Conservation (phyloP, 306 rosid species). For the Castanea sativa region DNA sequence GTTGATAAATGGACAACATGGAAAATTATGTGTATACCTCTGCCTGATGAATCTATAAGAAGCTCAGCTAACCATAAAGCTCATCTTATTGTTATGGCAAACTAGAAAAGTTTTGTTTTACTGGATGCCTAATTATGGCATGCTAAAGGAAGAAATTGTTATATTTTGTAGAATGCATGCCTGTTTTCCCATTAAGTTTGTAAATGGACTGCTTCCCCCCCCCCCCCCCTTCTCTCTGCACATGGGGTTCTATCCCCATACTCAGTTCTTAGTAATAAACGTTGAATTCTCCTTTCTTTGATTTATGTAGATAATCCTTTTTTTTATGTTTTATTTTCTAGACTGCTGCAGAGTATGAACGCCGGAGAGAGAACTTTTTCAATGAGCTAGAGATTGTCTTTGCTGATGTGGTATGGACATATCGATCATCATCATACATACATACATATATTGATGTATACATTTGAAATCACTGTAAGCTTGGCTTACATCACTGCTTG, state of each 20-base stretch:
- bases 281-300: not conserved
- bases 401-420: slow-evolving; percentile 84
- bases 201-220: not conserved
- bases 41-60: too few species aligned
- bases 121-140: not conserved
- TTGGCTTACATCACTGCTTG: not conserved
- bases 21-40: too few species aligned
- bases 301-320: not conserved
- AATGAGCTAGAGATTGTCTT: slow-evolving; percentile 89
- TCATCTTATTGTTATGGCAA: not conserved
- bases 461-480: not conserved
- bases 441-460: not conserved
- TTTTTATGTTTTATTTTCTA: slow-evolving; percentile 27
- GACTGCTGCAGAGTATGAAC: slow-evolving; percentile 97
- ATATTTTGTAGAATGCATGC: not conserved
- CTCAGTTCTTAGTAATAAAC: too few species aligned
- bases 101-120: not conserved
- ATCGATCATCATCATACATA: not conserved
- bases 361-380: slow-evolving; percentile 84
- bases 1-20: not conserved
- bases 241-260: too few species aligned
- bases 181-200: too few species aligned
- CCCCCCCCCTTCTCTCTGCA: not conserved
- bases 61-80: too few species aligned
- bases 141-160: not conserved